Evolutionary conservation across 345 rosid genomes (phyloP), one percentile per base, ranked within the genome.

Genomic region (Excoecaria agallocha): DNA sequence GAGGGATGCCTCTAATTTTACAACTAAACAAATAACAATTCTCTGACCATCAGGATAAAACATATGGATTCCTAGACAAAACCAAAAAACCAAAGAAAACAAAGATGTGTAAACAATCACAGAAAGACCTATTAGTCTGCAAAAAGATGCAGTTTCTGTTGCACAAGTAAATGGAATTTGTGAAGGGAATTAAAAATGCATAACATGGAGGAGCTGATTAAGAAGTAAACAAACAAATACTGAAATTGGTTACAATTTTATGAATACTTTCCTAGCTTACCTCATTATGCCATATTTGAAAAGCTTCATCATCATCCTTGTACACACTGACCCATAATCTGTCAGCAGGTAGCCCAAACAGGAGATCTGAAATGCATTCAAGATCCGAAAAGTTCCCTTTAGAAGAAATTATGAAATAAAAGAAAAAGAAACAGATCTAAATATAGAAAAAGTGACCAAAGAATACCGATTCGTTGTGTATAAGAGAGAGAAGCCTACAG

Each of bases 281-380:
- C 89, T 94, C 94, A 22, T 87, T 75, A 66, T 84, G 88, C 98
- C 99, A 94, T 75, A 91, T 89, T 61, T 94, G 84, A 76, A 90
- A 90, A 54, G 97, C 87, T 83, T 94, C 98, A 79, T 92, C 90
- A 67, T 94, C 98, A 46, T 92, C 95, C 83, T 92, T 82, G 38
- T 84, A 92, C 64, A 94, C 83, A 74, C 97, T 92, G 59, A 94
- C 79, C 97, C 97, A 94, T 78, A 94, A 74, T 80, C 91, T 87
- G 66, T 89, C 79, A 80, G 77, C 85, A 65, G 88, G 89, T 77
- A 94, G 71, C 30, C 87, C 89, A 83, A 88, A 89, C n/a, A n/a
- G n/a, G n/a, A n/a, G n/a, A n/a, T n/a, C n/a, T n/a, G n/a, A n/a
- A n/a, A n/a, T n/a, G n/a, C n/a, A n/a, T n/a, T n/a, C n/a, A n/a